Conservation (phyloP, 23 red algal species). For the Cyanidiococcus yangmingshanensis region DNA sequence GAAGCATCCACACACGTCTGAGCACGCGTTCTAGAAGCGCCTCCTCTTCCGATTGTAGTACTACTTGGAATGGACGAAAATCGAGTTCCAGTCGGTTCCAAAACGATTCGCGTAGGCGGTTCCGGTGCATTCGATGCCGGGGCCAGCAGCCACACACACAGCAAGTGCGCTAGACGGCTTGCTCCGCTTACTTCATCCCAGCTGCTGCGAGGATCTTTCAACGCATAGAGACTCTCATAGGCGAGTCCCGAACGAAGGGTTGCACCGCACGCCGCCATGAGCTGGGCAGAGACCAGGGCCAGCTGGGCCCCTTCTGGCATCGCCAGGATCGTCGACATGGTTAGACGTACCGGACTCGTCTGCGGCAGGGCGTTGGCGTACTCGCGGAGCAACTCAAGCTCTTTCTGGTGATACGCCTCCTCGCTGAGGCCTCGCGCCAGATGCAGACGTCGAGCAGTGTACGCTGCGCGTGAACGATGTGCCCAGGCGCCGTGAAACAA, state of each 20-base stretch:
- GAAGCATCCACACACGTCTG: neutral
- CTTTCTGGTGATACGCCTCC: neutral
- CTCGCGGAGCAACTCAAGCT: neutral
- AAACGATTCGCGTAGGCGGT: neutral
- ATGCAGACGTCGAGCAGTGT: neutral
- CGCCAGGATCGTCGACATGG: neutral
- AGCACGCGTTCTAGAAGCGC: neutral
- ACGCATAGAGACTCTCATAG: neutral
- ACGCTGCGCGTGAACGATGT: conserved; percentile 1
- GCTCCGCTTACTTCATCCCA: neutral
- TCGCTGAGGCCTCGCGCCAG: neutral
- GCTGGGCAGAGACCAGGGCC: neutral
- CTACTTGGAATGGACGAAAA: neutral
- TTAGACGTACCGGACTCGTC: neutral
- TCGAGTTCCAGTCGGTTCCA: neutral
- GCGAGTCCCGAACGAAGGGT: conserved; percentile 5
- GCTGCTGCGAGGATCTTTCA: neutral
- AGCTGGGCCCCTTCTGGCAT: neutral
- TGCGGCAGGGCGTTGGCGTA: neutral
- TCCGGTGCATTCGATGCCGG: neutral
- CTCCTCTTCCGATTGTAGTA: neutral
- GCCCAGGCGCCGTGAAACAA: conserved; percentile 10
- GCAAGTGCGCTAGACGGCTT: neutral
- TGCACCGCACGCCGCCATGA: conserved; percentile 10
- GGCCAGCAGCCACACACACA: neutral